Evolutionary conservation across 1,284 basidiomycete genomes (phyloP).

Genomic region (Ustilago sp.): DNA sequence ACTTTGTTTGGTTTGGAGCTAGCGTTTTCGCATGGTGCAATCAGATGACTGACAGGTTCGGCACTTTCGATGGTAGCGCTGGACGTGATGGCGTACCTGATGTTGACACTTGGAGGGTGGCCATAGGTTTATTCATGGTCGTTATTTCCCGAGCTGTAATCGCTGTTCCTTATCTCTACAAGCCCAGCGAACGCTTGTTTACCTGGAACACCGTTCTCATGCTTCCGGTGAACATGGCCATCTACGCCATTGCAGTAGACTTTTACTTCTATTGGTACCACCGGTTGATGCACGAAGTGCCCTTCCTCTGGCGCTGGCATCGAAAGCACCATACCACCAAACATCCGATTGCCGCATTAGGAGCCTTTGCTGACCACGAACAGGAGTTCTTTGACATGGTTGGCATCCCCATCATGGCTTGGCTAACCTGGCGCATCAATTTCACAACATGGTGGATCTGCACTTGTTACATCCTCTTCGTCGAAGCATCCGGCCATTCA

Average conservation of each 20-base stretch:
- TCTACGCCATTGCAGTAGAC: conserved; percentile 47
- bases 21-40: conserved; percentile 28
- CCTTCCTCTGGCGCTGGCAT: conserved; percentile 52
- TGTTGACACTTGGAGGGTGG: conserved; percentile 27
- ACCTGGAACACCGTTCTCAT: conserved; percentile 19
- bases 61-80: conserved; percentile 54
- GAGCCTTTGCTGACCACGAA: conserved; percentile 57
- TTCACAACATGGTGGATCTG: conserved; percentile 50
- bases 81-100: conserved; percentile 59
- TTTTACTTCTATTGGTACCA: conserved; percentile 67
- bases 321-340: conserved; percentile 61
- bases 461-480: conserved; percentile 41
- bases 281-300: conserved; percentile 57
- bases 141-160: conserved; percentile 33
- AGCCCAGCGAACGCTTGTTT: conserved; percentile 21
- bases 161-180: conserved; percentile 40
- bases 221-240: conserved; percentile 44
- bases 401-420: conserved; percentile 53
- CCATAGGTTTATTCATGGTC: conserved; percentile 37
- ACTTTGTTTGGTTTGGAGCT: conserved; percentile 28
- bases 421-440: conserved; percentile 46
- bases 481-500: conserved; percentile 51
- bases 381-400: conserved; percentile 64
- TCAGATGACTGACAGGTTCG: conserved; percentile 43
- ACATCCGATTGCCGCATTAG: conserved; percentile 57